Conservation (phyloP, 2,329 filamentous ascomycete genomes). For the Beauveria varroae region DNA sequence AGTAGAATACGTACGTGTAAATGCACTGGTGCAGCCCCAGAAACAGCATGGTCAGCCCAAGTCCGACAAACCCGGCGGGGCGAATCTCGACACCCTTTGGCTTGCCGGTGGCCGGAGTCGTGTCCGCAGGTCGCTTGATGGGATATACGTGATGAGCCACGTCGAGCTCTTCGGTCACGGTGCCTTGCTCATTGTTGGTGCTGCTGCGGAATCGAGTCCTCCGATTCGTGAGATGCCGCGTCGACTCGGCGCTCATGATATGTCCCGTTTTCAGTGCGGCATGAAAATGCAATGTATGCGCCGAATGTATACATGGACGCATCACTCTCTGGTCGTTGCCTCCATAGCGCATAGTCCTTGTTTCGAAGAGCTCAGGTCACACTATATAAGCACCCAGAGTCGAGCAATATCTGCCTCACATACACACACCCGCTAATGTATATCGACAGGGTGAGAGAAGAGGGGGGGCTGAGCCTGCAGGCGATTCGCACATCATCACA, state of each 20-base stretch:
- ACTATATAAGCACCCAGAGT: neutral
- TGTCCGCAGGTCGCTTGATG: neutral
- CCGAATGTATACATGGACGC: neutral
- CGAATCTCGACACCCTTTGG: neutral
- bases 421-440: neutral
- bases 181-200: neutral
- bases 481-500: too few relatives aligned
- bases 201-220: neutral
- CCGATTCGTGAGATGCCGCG: neutral
- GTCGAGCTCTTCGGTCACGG: neutral
- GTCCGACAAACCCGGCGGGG: neutral
- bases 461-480: too few relatives aligned
- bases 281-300: neutral
- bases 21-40: conserved; percentile 1
- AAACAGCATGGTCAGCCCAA: neutral
- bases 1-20: neutral
- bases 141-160: neutral
- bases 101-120: neutral
- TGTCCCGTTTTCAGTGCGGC: neutral
- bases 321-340: neutral
- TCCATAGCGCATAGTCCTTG: neutral
- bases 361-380: neutral
- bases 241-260: conserved; percentile 1
- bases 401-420: neutral
- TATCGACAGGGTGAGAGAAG: too few relatives aligned